These are phyloP conservation scores for Amanita pseudoporphyria DNA, from an alignment of 768 basidiomycete genomes.

Conservation along the genomic window DNA sequence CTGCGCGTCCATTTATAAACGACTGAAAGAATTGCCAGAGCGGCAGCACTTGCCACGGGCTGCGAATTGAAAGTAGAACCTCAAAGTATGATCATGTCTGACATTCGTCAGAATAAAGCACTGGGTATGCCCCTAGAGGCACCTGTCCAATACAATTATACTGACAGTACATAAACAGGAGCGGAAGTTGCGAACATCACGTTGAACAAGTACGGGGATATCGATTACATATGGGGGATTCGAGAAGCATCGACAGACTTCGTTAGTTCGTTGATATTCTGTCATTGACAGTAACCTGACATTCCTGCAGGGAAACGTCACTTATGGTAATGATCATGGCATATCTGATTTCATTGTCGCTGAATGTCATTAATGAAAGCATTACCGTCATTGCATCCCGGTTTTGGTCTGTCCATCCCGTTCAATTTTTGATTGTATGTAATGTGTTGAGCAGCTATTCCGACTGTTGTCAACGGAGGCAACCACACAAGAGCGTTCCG, in stretches of 20 bases:
- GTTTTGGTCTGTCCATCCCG: slow-evolving; percentile 38
- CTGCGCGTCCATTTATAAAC: neutral
- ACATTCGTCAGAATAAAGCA: slow-evolving; percentile 60
- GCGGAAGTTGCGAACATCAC: slow-evolving; percentile 55
- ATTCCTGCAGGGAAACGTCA: slow-evolving; percentile 53
- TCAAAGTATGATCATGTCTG: slow-evolving; percentile 27
- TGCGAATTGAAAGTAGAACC: slow-evolving; percentile 39
- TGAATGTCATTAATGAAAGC: slow-evolving; percentile 18
- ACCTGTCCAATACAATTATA: neutral
- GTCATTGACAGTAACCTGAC: neutral
- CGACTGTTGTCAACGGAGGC: slow-evolving; percentile 59
- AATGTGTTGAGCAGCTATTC: slow-evolving; percentile 45
- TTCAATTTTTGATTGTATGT: slow-evolving; percentile 5
- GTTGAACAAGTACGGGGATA: slow-evolving; percentile 47
- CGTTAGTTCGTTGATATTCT: slow-evolving; percentile 30
- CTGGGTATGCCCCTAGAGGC: slow-evolving; percentile 32
- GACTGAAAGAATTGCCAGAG: slow-evolving; percentile 28
- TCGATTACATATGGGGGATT: slow-evolving; percentile 63
- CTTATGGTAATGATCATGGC: slow-evolving; percentile 43
- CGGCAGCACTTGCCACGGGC: slow-evolving; percentile 58
- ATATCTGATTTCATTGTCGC: neutral
- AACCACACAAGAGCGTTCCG: slow-evolving; percentile 70
- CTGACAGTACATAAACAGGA: slow-evolving; percentile 28
- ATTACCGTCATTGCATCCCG: slow-evolving; percentile 65
- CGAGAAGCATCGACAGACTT: slow-evolving; percentile 74